A percentile compares a stretch with the other conserved stretches of the same genome.
phyloP scores from a whole-genome alignment of 2,329 filamentous ascomycete genomes.

The Arthroderma sp. region DNA sequence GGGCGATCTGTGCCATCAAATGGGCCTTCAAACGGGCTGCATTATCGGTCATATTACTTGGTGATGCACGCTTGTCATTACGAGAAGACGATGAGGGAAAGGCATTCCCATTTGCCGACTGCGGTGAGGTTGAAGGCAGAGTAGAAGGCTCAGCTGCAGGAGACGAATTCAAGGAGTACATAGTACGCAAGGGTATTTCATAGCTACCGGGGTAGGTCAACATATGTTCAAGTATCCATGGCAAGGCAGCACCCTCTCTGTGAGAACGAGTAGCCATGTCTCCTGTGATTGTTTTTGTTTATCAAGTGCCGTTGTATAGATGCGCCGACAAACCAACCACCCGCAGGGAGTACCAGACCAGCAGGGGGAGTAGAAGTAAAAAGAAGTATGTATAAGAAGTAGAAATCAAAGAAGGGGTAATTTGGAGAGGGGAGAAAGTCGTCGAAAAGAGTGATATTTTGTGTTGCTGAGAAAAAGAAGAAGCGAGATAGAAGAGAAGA shows the following conservation, averaged over 20 bases:
- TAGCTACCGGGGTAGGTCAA: slow-evolving; percentile 49
- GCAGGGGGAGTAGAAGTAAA: background rate
- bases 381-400: background rate
- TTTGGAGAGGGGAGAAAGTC: background rate
- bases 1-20: slow-evolving; percentile 40
- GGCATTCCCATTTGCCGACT: slow-evolving; percentile 11
- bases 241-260: slow-evolving; percentile 29
- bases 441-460: background rate
- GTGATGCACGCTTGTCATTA: slow-evolving; percentile 15
- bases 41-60: slow-evolving; percentile 17
- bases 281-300: no score
- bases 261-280: background rate
- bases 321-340: no score
- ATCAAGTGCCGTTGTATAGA: no score
- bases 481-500: background rate
- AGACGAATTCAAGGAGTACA: slow-evolving; percentile 53
- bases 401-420: background rate
- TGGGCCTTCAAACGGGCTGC: slow-evolving; percentile 31
- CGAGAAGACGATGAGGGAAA: slow-evolving; percentile 15
- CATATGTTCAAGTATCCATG: slow-evolving; percentile 47
- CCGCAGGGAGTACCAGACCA: background rate
- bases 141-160: slow-evolving; percentile 29
- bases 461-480: background rate
- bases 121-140: slow-evolving; percentile 8
- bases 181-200: slow-evolving; percentile 53